A percentile compares a stretch with the other conserved stretches of the same genome.
These are phyloP conservation scores for Circinella minor DNA, from an alignment of 371 early-diverging fungal species.

Conservation along the genomic window DNA sequence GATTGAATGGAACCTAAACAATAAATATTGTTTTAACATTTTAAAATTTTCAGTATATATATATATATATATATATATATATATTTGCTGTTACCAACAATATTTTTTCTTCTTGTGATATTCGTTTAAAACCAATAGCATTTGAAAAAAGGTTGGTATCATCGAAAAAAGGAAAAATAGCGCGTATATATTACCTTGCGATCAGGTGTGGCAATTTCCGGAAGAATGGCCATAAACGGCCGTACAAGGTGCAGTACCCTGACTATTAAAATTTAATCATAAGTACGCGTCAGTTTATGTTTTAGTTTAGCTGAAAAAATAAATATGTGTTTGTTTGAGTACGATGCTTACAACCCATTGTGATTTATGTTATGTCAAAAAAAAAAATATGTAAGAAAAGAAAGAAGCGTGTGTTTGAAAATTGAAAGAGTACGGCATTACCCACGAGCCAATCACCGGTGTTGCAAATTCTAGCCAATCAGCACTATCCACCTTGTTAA, in stretches of 20 bases:
- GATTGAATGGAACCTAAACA: slow-evolving; percentile 90
- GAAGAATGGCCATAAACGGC: slow-evolving; percentile 98
- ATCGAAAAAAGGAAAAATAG: neutral
- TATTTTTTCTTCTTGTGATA: neutral
- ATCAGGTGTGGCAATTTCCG: slow-evolving; percentile 96
- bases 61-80: slow-evolving; percentile 6
- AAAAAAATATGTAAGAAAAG: slow-evolving; percentile 4
- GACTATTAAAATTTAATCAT: slow-evolving; percentile 52
- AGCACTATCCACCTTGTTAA: neutral
- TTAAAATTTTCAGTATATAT: neutral
- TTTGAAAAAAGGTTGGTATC: too few species aligned
- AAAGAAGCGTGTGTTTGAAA: slow-evolving; percentile 3
- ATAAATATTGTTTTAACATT: neutral
- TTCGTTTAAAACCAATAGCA: too few species aligned
- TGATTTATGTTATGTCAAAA: slow-evolving; percentile 9
- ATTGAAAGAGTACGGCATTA: neutral
- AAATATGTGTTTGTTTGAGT: too few species aligned
- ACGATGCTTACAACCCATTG: slow-evolving; percentile 22
- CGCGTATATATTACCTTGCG: slow-evolving; percentile 74
- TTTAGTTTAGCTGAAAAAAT: too few species aligned
- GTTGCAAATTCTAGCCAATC: slow-evolving; percentile 9
- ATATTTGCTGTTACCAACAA: too few species aligned
- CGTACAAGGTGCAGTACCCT: slow-evolving; percentile 95
- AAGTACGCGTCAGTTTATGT: neutral
- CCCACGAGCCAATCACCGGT: slow-evolving; percentile 5